Conservation (phyloP, 371 early-diverging fungal genomes). For the Mucor lusitanicus region DNA sequence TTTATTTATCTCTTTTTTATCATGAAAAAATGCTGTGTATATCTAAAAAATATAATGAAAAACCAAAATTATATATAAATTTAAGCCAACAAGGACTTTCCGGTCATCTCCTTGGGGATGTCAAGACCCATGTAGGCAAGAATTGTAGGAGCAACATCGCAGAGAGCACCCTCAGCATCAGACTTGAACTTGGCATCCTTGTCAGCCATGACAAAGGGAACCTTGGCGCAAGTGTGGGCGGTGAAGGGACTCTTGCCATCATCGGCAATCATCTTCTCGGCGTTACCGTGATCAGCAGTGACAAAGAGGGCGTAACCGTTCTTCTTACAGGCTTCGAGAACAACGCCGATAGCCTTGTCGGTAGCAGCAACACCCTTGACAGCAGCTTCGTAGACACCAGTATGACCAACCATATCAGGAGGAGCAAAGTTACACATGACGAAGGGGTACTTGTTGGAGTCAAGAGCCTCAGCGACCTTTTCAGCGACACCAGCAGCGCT, state of each 20-base stretch:
- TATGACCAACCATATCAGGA: conserved; percentile 99
- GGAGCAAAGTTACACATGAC: conserved; percentile 99
- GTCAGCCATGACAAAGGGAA: conserved; percentile 93
- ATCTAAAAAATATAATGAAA: conserved; percentile 4
- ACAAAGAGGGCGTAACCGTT: conserved; percentile 93
- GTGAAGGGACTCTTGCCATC: conserved; percentile 89
- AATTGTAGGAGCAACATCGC: conserved; percentile 99
- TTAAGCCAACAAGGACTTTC: conserved; percentile 56
- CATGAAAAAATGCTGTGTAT: conserved; percentile 2
- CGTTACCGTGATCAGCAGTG: conserved; percentile 99
- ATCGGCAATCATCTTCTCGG: conserved; percentile 97
- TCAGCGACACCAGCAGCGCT: conserved; percentile 87
- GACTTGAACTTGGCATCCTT: conserved; percentile 47
- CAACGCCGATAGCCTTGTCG: conserved; percentile 92
- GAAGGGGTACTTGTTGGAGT: conserved; percentile 83
- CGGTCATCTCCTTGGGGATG: conserved; percentile 97
- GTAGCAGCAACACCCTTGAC: conserved; percentile 92
- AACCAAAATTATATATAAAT: background rate
- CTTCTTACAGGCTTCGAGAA: conserved; percentile 90
- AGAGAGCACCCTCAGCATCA: conserved; percentile 78
- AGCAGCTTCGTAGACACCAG: conserved; percentile 96
- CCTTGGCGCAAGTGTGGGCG: conserved; percentile 93
- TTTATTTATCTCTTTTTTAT: conserved; percentile 4
- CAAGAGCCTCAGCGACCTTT: conserved; percentile 86
- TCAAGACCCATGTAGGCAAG: conserved; percentile 92